Percentiles rank a stretch among this genome's conserved stretches.
Conservation (phyloP, 1,139 yeast genomes). For the Lodderomyces margitis region DNA sequence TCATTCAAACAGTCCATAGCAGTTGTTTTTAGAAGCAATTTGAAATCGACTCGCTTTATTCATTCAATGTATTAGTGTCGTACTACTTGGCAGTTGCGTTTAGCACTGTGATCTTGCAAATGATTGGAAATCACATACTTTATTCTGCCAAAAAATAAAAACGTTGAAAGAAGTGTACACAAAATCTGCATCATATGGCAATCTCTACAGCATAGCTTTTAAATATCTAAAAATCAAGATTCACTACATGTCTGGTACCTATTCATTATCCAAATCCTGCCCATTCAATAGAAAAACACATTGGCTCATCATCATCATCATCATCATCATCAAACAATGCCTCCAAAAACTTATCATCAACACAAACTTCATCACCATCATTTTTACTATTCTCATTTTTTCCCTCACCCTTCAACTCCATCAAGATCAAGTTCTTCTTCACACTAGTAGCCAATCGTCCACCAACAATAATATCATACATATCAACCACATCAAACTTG, state of each 20-base stretch:
- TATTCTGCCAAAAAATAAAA: neutral
- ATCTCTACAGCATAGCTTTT: no score
- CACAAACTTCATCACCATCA: slow-evolving; percentile 24
- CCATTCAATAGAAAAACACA: slow-evolving; percentile 71
- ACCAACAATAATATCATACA: slow-evolving; percentile 67
- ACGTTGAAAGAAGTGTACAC: neutral
- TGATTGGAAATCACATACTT: neutral
- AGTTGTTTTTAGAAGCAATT: neutral
- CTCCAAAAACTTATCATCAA: slow-evolving; percentile 11
- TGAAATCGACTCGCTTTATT: neutral
- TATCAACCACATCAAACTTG: slow-evolving; percentile 44
- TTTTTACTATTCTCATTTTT: neutral
- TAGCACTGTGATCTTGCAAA: neutral
- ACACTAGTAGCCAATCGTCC: slow-evolving; percentile 93
- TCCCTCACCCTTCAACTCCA: slow-evolving; percentile 17
- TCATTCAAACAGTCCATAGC: neutral
- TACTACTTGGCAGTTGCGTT: neutral
- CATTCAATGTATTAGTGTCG: neutral
- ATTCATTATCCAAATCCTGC: slow-evolving; percentile 64
- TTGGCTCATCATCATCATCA: slow-evolving; percentile 18
- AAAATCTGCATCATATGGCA: no score
- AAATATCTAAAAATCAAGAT: no score
- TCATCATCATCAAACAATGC: slow-evolving; percentile 13
- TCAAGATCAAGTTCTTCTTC: slow-evolving; percentile 78
- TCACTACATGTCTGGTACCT: no score